A percentile compares a stretch with the other conserved stretches of the same genome.
These are phyloP conservation scores for Suillus plorans DNA, from an alignment of 768 basidiomycete species.

Conservation along the genomic window DNA sequence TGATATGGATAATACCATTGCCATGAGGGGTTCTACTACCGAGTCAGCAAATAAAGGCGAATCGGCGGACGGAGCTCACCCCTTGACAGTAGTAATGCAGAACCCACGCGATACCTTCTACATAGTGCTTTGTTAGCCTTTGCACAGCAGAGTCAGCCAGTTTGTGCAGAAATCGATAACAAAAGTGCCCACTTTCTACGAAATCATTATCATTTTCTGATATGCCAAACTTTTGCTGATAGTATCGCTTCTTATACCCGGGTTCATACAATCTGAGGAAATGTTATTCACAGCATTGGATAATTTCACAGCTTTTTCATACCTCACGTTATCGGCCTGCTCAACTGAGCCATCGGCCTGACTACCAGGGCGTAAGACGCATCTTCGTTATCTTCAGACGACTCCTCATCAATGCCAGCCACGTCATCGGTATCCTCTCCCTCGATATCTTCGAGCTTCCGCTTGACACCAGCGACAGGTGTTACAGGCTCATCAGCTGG, in stretches of 20 bases:
- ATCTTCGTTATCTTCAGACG: conserved; percentile 47
- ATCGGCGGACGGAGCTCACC: conserved; percentile 43
- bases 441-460: conserved; percentile 43
- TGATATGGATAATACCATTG: conserved; percentile 99
- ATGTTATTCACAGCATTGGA: conserved; percentile 5
- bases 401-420: conserved; percentile 32
- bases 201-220: conserved; percentile 65
- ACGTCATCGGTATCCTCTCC: conserved; percentile 38
- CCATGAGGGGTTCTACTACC: conserved; percentile 82
- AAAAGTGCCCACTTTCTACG: conserved; percentile 56
- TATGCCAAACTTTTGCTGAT: conserved; percentile 87
- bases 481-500: conserved; percentile 21
- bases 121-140: conserved; percentile 80
- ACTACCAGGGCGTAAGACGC: conserved; percentile 65
- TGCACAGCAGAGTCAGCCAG: conserved; percentile 7
- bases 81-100: conserved; percentile 98
- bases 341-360: conserved; percentile 92
- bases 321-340: conserved; percentile 93
- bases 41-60: conserved; percentile 8
- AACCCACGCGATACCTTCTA: conserved; percentile 96
- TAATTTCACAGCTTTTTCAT: conserved; percentile 31
- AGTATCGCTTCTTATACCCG: conserved; percentile 95
- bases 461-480: conserved; percentile 38
- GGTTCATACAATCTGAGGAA: conserved; percentile 84
- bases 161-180: conserved; percentile 5